phyloP scores from a whole-genome alignment of 257 asterid species.

The Forsythia suspensa region DNA sequence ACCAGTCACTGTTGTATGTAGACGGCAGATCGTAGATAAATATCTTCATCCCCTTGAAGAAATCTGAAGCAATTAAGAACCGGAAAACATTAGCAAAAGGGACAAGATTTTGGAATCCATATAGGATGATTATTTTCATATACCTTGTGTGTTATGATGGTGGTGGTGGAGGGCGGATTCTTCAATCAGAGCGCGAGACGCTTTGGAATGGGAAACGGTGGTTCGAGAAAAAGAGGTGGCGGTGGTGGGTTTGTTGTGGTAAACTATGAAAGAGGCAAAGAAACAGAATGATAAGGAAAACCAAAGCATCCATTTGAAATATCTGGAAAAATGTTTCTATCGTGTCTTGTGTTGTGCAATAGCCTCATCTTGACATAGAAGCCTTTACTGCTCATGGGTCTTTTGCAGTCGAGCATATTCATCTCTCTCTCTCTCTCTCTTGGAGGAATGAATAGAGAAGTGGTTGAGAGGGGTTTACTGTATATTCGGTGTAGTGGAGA shows the following conservation, averaged over 20 bases:
- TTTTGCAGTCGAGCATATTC: background rate
- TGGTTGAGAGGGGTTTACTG: no score
- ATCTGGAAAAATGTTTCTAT: conserved; percentile 37
- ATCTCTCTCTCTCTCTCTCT: conserved; percentile 7
- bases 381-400: conserved; percentile 32
- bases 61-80: conserved; percentile 23
- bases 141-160: background rate
- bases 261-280: conserved; percentile 53
- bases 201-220: conserved; percentile 39
- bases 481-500: no score
- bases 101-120: no score
- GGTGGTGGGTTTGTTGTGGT: conserved; percentile 38
- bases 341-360: conserved; percentile 32
- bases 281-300: conserved; percentile 58
- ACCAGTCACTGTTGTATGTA: conserved; percentile 71
- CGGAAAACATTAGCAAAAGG: no score
- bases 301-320: conserved; percentile 73
- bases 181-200: conserved; percentile 67
- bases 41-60: conserved; percentile 50
- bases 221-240: conserved; percentile 42
- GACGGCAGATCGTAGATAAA: conserved; percentile 73
- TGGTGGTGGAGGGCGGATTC: conserved; percentile 19
- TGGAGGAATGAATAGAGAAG: background rate
- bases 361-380: conserved; percentile 74
- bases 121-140: no score